These are phyloP conservation scores for Brassica rapa DNA, from an alignment of 345 rosid genomes.

Conservation along the genomic window DNA sequence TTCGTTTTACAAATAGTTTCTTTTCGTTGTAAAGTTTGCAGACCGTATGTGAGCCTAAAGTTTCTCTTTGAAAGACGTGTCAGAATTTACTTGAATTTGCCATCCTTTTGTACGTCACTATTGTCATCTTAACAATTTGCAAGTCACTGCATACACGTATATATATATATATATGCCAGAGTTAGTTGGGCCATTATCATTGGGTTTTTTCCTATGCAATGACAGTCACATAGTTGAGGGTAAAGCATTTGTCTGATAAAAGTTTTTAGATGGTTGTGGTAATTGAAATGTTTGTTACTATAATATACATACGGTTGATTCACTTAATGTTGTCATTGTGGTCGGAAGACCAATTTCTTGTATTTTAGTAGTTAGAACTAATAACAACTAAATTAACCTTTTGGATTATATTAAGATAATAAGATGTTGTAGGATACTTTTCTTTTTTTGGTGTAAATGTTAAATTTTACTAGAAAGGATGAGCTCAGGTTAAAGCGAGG, in stretches of 20 bases:
- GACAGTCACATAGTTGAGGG: neutral
- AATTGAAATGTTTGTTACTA: neutral
- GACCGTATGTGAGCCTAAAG: neutral
- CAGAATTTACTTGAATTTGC: neutral
- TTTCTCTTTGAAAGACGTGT: neutral
- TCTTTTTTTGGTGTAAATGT: too few relatives aligned
- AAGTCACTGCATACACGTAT: neutral
- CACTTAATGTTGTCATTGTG: neutral
- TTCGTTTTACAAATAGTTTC: neutral
- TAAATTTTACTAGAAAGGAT: too few relatives aligned
- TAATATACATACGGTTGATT: neutral
- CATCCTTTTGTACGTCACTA: neutral
- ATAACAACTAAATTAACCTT: neutral
- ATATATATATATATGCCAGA: neutral
- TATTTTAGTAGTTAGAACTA: neutral
- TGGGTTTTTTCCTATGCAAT: neutral
- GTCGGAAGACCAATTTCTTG: neutral
- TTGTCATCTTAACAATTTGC: neutral
- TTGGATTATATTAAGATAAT: too few relatives aligned
- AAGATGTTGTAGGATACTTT: too few relatives aligned
- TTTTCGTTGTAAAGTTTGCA: neutral
- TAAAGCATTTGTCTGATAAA: neutral
- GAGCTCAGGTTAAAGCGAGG: constrained; percentile 38
- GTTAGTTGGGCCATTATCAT: neutral
- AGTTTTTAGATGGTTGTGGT: neutral